Evolutionary conservation across 2,329 filamentous ascomycete genomes (phyloP), one percentile per base, ranked within the genome.

Genomic region (Arthrobotrys iridis): DNA sequence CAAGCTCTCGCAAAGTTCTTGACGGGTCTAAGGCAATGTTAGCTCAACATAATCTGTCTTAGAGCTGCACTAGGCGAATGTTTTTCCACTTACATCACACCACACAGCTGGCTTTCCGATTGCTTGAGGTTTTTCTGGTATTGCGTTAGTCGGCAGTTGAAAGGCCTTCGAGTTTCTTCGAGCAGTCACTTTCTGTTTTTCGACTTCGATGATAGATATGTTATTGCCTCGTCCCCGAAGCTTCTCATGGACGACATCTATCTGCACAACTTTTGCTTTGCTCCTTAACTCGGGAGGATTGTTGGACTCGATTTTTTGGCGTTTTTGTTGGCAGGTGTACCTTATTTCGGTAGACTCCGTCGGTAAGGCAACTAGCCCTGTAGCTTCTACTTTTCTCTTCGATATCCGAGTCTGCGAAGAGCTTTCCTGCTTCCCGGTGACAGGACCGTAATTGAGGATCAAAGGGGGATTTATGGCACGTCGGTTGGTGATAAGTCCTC

Each of bases 1-100:
- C 0, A 91, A 79, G 0, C 88, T 85, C 78, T 91, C 88, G 77
- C 87, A 90, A 0, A 93, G 82, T 11, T 86, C 85, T 68, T 88
- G 86, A 2, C 90, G 85, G 37, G 77, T 79, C 79, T 80, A 55
- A 33, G 28, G 10, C 26, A 26, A 13, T 35, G 30, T 62, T 20
- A 65, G 18, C 30, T 50, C 59, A 7, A 13, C 26, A 72, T 40
- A 48, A 18, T 48, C 40, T 10, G 46, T n/a, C 55, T n/a, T 28
- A n/a, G 33, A 26, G n/a, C 5, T n/a, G 8, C 3, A 50, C n/a
- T 24, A 24, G 5, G 18, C 7, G 2, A 13, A 40, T 24, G n/a
- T 18, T 0, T 3, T 5, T 3, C 20, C 2, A 75, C 75, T 57
- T 65, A 79, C 79, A 57, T 79, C 78, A 50, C 77, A 78, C 79